These are phyloP conservation scores for Gynochthodes officinalis DNA, from an alignment of 257 asterid species.

Conservation along the genomic window DNA sequence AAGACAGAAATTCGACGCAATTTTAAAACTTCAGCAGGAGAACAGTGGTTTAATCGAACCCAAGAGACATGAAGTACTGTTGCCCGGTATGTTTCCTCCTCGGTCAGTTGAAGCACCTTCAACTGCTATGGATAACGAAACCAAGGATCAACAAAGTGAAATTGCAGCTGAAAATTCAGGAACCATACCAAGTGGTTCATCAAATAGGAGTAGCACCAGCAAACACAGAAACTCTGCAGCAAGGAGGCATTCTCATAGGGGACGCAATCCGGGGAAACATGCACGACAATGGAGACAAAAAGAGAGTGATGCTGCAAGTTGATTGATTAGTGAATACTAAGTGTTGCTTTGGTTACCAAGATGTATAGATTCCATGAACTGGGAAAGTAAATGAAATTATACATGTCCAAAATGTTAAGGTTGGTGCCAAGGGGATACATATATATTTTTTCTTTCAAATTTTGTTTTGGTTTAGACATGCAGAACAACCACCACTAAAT, in stretches of 20 bases:
- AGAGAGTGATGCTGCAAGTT: slow-evolving; percentile 29
- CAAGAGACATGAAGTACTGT: slow-evolving; percentile 56
- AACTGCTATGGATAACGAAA: slow-evolving; percentile 25
- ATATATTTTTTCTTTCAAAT: too few relatives aligned
- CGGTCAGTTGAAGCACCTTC: slow-evolving; percentile 43
- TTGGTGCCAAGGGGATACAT: too few relatives aligned
- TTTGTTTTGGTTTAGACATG: too few relatives aligned
- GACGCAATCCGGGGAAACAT: slow-evolving; percentile 53
- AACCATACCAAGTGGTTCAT: slow-evolving; percentile 40
- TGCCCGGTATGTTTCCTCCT: slow-evolving; percentile 85
- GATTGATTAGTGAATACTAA: background rate
- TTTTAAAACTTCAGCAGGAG: slow-evolving; percentile 65
- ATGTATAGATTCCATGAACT: background rate
- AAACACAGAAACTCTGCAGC: slow-evolving; percentile 34
- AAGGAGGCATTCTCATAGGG: slow-evolving; percentile 39
- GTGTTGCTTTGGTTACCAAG: background rate
- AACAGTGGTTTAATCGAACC: slow-evolving; percentile 79
- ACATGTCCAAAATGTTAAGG: too few relatives aligned
- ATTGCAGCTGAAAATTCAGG: slow-evolving; percentile 27
- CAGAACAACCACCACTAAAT: too few relatives aligned
- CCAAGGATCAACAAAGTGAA: slow-evolving; percentile 26
- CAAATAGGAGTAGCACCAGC: slow-evolving; percentile 44
- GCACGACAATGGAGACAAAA: slow-evolving; percentile 61
- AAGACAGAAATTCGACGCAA: slow-evolving; percentile 59
- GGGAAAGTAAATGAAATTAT: too few relatives aligned